Evolutionary conservation across 306 rosid genomes (phyloP), one percentile per base, ranked within the genome.

Genomic region (Comarum palustre): DNA sequence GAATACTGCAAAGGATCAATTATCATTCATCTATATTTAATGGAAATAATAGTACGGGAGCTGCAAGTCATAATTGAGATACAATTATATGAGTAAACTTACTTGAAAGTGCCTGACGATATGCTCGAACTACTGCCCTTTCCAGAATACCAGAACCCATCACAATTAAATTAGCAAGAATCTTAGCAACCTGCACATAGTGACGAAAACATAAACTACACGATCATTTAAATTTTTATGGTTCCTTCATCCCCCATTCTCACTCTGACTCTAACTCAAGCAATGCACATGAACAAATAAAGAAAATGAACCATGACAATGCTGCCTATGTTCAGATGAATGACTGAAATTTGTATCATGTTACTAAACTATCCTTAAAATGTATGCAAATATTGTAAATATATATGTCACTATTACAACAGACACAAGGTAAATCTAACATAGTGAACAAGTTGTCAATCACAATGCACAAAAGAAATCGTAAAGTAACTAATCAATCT

Each of bases 31-130:
- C 54, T 0, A 25, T 16, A 61, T 36, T 50, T 24, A 36, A 48
- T 48, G 31, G 6, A 15, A 25, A 45, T 3, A 11, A 25, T 22
- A 0, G 64, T 38, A 55, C 31, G 4, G 36, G 14, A 34, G 14
- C 8, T 68, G 22, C 67, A 77, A 20, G 38, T 66, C 31, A 57
- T 16, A 20, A 73, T 11, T 25, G 39, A 29, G 64, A 47, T 15
- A 22, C 14, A 59, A 29, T 39, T 22, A 50, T 6, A 51, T 19
- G 27, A 51, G 57, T 68, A 77, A 45, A 68, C 93, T 84, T 84
- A 92, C 98, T 90, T 9, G 87, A 14, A 75, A 92, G 86, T 0
- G 96, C 98, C 80, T 90, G 92, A 78, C 90, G 98, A 77, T 90
- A 92, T 43, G 96, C 98, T 75, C 86, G 93, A 69, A 84, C 82